Evolutionary conservation across 164 flowering plant genomes (phyloP), one percentile per base, ranked within the genome.

Genomic region (Magnolia sinica): DNA sequence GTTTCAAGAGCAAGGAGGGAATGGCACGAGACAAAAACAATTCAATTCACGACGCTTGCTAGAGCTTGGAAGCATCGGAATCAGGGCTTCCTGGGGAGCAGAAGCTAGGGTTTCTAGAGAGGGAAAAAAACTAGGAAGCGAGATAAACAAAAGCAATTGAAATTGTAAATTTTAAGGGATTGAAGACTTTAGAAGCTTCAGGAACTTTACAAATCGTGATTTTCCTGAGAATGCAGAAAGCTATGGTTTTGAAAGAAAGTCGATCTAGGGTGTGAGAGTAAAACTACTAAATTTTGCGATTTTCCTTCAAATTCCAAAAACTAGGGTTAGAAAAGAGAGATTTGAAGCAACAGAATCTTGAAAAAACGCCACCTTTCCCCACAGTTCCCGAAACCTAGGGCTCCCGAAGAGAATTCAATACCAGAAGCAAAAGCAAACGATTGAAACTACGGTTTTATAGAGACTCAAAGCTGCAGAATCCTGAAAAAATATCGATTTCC

Each of bases 71-170:
- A 24, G 69, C 31, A 66, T n/a, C 14, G 13, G 31, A 66, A 66
- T 24, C 16, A 66, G 27, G 27, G 31, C 69, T 66, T 66, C 27
- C 2, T 7, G 31, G 27, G 69, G 2, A 14, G 19, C 65, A 66
- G 45, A 66, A n/a, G 13, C 27, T 66, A 66, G 69, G 69, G 69
- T 27, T 66, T 66, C 69, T 66, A 23, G 23, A 22, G 69, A 22
- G 3, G 23, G 37, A 66, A 8, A 37, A 63, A 63, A 63, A 22
- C 65, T 63, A n/a, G 65, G 65, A 63, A 18, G 19, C 22, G 1
- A 18, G 27, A 65, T 6, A 22, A 22, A 8, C 10, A 65, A 7
- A 20, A 6, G 68, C 24, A 2, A 13, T 20, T 13, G 27, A 20
- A 65, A 24, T 20, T 13, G 10, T 11, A 10, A 11, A 65, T 20